phyloP scores from a whole-genome alignment of 345 rosid genomes.

The Rhodamnia argentea region DNA sequence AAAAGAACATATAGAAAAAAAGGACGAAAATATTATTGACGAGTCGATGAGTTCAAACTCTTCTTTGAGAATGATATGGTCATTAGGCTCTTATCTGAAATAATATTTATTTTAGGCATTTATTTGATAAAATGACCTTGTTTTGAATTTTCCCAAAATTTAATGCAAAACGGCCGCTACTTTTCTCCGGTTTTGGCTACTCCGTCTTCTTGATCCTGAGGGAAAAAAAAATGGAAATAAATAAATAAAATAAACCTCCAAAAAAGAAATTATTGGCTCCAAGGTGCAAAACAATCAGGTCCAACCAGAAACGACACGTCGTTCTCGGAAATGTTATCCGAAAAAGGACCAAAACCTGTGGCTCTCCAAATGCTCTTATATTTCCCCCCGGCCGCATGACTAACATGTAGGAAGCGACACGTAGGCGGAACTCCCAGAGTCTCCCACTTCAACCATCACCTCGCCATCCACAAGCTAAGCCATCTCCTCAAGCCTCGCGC shows the following conservation, averaged over 20 bases:
- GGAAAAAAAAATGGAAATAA: not conserved
- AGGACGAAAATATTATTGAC: too few species aligned
- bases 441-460: not conserved
- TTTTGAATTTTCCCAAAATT: too few species aligned
- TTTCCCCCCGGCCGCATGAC: not conserved
- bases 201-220: too few species aligned
- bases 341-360: conserved; percentile 13
- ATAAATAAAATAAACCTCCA: not conserved
- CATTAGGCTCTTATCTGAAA: too few species aligned
- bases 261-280: conserved; percentile 1
- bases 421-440: not conserved
- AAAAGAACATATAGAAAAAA: too few species aligned
- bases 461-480: not conserved
- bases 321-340: conserved; percentile 15
- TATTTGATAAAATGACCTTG: too few species aligned
- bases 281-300: conserved; percentile 1
- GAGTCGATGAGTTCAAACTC: too few species aligned
- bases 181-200: too few species aligned
- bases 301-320: not conserved
- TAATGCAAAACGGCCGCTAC: too few species aligned
- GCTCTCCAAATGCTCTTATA: conserved; percentile 15
- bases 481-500: not conserved
- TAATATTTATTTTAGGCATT: too few species aligned
- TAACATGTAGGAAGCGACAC: not conserved
- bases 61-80: too few species aligned